These are phyloP conservation scores for Excoecaria cochinchinensis DNA, from an alignment of 345 rosid species.

Conservation along the genomic window DNA sequence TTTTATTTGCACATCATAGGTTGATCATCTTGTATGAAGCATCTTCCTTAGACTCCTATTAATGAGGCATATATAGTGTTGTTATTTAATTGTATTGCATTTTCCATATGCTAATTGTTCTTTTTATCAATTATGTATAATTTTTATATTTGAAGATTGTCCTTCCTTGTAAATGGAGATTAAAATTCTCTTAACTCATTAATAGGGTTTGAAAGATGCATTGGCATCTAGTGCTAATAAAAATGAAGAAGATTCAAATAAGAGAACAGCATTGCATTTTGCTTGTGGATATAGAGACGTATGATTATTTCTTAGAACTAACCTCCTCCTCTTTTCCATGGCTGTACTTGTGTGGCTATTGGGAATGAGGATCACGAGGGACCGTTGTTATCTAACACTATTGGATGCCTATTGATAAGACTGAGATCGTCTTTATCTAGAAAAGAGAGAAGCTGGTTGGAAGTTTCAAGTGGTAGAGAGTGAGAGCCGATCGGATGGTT, in stretches of 20 bases:
- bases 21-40: background rate
- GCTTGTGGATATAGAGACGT: conserved; percentile 99
- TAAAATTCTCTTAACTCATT: background rate
- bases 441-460: too few relatives aligned
- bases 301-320: conserved; percentile 6
- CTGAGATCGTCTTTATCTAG: too few relatives aligned
- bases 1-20: background rate
- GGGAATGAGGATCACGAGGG: background rate
- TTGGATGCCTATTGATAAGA: too few relatives aligned
- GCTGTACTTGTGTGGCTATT: background rate
- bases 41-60: background rate
- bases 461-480: too few relatives aligned
- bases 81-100: background rate
- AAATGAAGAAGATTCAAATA: conserved; percentile 97
- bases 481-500: too few relatives aligned
- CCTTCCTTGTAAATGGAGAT: background rate
- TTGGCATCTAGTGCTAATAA: conserved; percentile 84
- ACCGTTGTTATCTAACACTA: background rate
- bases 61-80: background rate
- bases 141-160: background rate
- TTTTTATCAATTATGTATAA: background rate
- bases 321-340: background rate
- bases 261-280: conserved; percentile 97
- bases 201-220: conserved; percentile 79
- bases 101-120: background rate